Base-by-base conservation (phyloP, 1,139 yeast species). In the Taphrina communis region DNA sequence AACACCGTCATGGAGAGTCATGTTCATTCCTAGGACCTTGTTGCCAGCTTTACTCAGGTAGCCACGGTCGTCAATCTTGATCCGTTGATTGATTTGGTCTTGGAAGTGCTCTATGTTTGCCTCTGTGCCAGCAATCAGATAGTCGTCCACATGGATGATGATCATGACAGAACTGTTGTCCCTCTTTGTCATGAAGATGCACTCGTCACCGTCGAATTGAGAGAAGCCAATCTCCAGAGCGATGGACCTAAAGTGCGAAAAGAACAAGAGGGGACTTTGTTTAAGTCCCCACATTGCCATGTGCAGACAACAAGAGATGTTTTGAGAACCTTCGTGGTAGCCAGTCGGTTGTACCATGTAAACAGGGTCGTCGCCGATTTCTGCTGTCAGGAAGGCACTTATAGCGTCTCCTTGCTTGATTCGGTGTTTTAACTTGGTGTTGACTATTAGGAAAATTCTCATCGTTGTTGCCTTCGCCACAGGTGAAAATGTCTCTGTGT, bases 211-310 rank as follows among this genome's bases (percentile, higher is more conserved):
- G 42, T 39, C 42, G 5, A 39, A 2, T 39, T 39, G 42, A n/a
- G n/a, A n/a, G n/a, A n/a, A n/a, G n/a, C n/a, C n/a, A n/a, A n/a
- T n/a, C n/a, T n/a, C n/a, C n/a, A n/a, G n/a, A n/a, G n/a, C n/a
- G n/a, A n/a, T n/a, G n/a, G n/a, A n/a, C n/a, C n/a, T n/a, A n/a
- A n/a, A n/a, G n/a, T n/a, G n/a, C n/a, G n/a, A n/a, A n/a, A n/a
- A n/a, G n/a, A n/a, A n/a, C n/a, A n/a, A n/a, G n/a, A n/a, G n/a
- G n/a, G n/a, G n/a, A n/a, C n/a, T n/a, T n/a, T n/a, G n/a, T n/a
- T n/a, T n/a, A n/a, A n/a, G n/a, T n/a, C 42, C 42, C 42, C 42
- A 39, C 42, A 39, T 39, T 39, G 42, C 42, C n/a, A n/a, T n/a
- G n/a, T n/a, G n/a, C n/a, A n/a, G n/a, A n/a, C n/a, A n/a, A n/a